Percentiles rank a stretch among this genome's conserved stretches.
These are phyloP conservation scores for Penicillium capsulatum DNA, from an alignment of 2,329 filamentous ascomycete genomes.

Conservation along the genomic window DNA sequence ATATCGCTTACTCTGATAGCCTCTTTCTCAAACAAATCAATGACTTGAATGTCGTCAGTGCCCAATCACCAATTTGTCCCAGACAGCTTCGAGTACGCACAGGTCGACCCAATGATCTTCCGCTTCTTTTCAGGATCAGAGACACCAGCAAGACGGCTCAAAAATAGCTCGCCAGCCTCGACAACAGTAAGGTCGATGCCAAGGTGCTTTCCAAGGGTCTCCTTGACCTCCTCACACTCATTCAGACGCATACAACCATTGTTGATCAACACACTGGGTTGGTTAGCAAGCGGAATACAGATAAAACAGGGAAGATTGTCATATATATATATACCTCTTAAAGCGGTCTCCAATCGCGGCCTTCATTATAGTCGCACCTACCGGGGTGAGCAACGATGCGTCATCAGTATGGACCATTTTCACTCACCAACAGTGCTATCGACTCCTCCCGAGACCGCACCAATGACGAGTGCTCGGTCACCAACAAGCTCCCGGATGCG, in stretches of 20 bases:
- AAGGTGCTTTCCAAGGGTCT: conserved; percentile 71
- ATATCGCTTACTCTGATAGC: conserved; percentile 39
- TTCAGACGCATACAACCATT: conserved; percentile 82
- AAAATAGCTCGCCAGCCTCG: conserved; percentile 72
- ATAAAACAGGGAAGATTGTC: too few relatives aligned
- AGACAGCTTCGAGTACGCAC: conserved; percentile 6
- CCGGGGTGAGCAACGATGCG: too few relatives aligned
- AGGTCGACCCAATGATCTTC: conserved; percentile 70
- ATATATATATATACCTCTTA: too few relatives aligned
- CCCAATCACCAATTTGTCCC: neutral
- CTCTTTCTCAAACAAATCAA: conserved; percentile 77
- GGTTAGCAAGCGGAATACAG: too few relatives aligned
- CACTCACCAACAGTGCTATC: conserved; percentile 88
- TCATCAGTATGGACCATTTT: too few relatives aligned
- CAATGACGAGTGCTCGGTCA: conserved; percentile 73
- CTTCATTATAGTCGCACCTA: conserved; percentile 68
- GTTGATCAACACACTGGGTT: conserved; percentile 79
- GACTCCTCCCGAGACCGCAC: conserved; percentile 76
- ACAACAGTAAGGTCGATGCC: conserved; percentile 88
- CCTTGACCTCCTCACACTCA: conserved; percentile 76
- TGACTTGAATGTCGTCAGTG: conserved; percentile 57
- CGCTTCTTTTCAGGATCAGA: conserved; percentile 80
- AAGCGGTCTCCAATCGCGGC: conserved; percentile 83
- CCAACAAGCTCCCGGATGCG: conserved; percentile 81
- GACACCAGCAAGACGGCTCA: conserved; percentile 71